Conservation (phyloP, 768 basidiomycete genomes). For the Auricularia sp. region DNA sequence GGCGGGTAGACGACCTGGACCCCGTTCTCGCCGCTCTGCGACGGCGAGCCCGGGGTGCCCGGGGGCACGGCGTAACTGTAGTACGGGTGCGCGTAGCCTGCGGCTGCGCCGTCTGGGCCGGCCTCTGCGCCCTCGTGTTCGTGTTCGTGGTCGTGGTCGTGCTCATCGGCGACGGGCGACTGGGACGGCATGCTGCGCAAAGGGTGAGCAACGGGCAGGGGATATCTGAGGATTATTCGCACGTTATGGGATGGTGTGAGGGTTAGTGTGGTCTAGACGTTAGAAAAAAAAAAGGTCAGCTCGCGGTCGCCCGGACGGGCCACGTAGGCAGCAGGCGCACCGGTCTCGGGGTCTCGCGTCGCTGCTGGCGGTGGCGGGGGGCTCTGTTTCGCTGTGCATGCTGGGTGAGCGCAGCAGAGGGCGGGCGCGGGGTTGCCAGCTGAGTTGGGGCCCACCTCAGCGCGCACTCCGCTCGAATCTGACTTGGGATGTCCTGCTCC, state of each 20-base stretch:
- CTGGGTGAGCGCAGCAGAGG: neutral
- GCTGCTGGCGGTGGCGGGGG: neutral
- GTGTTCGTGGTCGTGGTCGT: neutral
- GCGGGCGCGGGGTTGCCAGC: neutral
- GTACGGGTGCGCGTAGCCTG: neutral
- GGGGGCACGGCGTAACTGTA: neutral
- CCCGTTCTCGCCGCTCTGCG: neutral
- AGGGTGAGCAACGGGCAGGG: no score
- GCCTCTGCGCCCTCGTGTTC: neutral
- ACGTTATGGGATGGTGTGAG: neutral
- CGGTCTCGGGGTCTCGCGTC: neutral
- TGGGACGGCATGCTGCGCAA: neutral
- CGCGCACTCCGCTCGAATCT: constrained; percentile 2
- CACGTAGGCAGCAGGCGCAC: neutral
- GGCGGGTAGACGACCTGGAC: neutral
- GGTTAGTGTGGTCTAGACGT: neutral
- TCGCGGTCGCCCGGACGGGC: neutral
- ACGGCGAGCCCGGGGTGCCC: neutral
- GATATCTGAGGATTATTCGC: no score
- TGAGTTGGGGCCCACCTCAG: neutral
- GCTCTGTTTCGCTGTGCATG: neutral
- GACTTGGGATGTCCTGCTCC: neutral
- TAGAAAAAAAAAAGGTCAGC: neutral
- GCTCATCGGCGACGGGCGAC: neutral
- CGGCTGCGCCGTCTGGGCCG: neutral